Percentiles rank a stretch among this genome's conserved stretches.
These are phyloP conservation scores for Endocladia muricata DNA, from an alignment of 31 red algal genomes.

Conservation along the genomic window DNA sequence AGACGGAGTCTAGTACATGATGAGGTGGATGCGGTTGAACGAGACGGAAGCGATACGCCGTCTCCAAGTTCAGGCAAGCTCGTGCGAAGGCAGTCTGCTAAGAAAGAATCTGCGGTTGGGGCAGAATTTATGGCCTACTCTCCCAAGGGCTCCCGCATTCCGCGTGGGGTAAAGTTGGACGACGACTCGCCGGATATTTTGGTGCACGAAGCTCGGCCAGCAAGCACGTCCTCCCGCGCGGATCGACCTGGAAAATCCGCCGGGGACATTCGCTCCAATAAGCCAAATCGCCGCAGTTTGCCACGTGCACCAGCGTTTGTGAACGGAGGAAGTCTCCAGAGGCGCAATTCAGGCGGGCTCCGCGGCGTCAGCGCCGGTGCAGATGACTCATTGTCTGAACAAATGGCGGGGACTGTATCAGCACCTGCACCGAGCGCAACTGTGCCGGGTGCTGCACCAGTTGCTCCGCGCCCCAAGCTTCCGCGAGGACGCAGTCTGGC, in stretches of 20 bases:
- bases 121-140: conserved; percentile 24
- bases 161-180: conserved; percentile 37
- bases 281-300: conserved; percentile 26
- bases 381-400: too few relatives aligned
- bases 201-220: conserved; percentile 26
- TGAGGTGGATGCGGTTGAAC: background rate
- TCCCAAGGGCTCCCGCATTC: conserved; percentile 13
- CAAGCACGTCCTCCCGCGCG: background rate
- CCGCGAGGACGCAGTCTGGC: background rate
- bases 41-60: background rate
- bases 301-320: conserved; percentile 67
- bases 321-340: conserved; percentile 52
- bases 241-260: too few relatives aligned
- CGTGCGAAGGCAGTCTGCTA: background rate
- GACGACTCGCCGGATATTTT: too few relatives aligned
- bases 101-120: conserved; percentile 24
- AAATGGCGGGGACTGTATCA: too few relatives aligned
- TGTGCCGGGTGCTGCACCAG: background rate
- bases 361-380: background rate
- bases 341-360: conserved; percentile 26
- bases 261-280: too few relatives aligned
- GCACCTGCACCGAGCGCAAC: background rate
- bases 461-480: background rate
- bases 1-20: background rate
- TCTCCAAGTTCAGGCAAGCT: background rate